A percentile compares a stretch with the other conserved stretches of the same genome.
These are phyloP conservation scores for Cercospora canescens DNA, from an alignment of 2,329 filamentous ascomycete genomes.

Conservation along the genomic window DNA sequence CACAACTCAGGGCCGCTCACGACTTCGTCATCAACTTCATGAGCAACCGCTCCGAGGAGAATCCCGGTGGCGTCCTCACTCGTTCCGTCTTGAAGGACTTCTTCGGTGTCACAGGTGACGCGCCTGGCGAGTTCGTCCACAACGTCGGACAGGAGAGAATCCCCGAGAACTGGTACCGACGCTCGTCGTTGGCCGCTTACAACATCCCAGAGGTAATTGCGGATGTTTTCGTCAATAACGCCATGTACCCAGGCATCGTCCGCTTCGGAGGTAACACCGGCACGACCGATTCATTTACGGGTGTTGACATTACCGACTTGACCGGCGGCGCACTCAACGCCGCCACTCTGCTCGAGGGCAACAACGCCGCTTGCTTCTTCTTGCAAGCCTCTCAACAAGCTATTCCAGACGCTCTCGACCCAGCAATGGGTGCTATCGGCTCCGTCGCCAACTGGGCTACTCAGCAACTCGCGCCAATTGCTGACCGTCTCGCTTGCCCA, in stretches of 20 bases:
- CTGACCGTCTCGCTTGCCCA: constrained; percentile 14
- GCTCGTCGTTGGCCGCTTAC: constrained; percentile 21
- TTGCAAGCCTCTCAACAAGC: constrained; percentile 29
- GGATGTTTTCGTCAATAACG: constrained; percentile 17
- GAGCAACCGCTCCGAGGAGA: constrained; percentile 29
- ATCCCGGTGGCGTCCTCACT: constrained; percentile 25
- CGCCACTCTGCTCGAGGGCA: constrained; percentile 27
- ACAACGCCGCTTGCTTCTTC: constrained; percentile 40
- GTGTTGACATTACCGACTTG: constrained; percentile 37
- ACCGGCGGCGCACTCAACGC: constrained; percentile 34
- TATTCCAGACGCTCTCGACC: constrained; percentile 29
- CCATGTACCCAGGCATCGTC: constrained; percentile 30
- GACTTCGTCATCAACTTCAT: constrained; percentile 33
- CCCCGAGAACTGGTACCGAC: constrained; percentile 40
- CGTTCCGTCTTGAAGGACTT: constrained; percentile 24
- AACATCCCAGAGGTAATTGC: constrained; percentile 28
- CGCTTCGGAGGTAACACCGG: constrained; percentile 39
- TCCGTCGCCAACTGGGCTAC: constrained; percentile 14
- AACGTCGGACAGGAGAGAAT: constrained; percentile 34
- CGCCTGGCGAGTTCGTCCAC: constrained; percentile 14
- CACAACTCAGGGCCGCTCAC: constrained; percentile 18
- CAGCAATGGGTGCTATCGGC: constrained; percentile 16
- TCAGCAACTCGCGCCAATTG: constrained; percentile 17
- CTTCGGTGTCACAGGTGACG: constrained; percentile 22
- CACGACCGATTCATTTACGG: constrained; percentile 35